A percentile compares a stretch with the other conserved stretches of the same genome.
These are phyloP conservation scores for Ustilago sp. DNA, from an alignment of 1,284 basidiomycete species.

Conservation along the genomic window DNA sequence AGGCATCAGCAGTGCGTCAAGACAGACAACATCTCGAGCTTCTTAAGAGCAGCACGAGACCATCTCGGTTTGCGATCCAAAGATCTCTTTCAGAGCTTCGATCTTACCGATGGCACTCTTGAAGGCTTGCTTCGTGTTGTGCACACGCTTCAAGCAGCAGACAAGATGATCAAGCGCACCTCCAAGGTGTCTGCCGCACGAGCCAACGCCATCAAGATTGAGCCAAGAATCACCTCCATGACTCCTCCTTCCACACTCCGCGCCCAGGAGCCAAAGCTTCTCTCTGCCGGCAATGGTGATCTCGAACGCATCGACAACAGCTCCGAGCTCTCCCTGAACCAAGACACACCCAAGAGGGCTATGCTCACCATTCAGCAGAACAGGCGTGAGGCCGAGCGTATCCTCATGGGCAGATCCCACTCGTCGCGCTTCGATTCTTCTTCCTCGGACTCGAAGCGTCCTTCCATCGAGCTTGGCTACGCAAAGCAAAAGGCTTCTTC, in stretches of 20 bases:
- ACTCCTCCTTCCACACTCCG: slow-evolving; percentile 47
- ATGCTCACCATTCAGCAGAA: slow-evolving; percentile 43
- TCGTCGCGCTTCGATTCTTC: slow-evolving; percentile 8
- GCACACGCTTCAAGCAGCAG: slow-evolving; percentile 51
- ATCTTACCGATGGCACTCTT: slow-evolving; percentile 53
- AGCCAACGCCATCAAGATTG: slow-evolving; percentile 37
- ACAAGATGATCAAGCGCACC: slow-evolving; percentile 33
- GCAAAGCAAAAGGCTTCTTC: slow-evolving; percentile 30
- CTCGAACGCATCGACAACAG: slow-evolving; percentile 37
- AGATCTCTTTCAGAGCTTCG: slow-evolving; percentile 58
- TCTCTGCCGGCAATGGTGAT: slow-evolving; percentile 32
- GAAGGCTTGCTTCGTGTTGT: slow-evolving; percentile 57
- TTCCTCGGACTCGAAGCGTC: slow-evolving; percentile 23
- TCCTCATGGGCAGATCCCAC: slow-evolving; percentile 37
- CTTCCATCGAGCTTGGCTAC: slow-evolving; percentile 32
- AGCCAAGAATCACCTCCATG: slow-evolving; percentile 46
- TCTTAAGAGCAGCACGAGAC: slow-evolving; percentile 56
- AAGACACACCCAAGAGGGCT: slow-evolving; percentile 35
- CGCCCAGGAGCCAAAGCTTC: slow-evolving; percentile 32
- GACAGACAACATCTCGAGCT: slow-evolving; percentile 58
- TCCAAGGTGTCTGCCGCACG: slow-evolving; percentile 22
- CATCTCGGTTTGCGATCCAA: slow-evolving; percentile 55
- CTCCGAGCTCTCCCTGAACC: slow-evolving; percentile 26
- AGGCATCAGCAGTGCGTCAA: slow-evolving; percentile 54
- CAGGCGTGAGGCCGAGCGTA: slow-evolving; percentile 50